phyloP scores from a whole-genome alignment of 2,329 filamentous ascomycete genomes.

The Aspergillus niger region DNA sequence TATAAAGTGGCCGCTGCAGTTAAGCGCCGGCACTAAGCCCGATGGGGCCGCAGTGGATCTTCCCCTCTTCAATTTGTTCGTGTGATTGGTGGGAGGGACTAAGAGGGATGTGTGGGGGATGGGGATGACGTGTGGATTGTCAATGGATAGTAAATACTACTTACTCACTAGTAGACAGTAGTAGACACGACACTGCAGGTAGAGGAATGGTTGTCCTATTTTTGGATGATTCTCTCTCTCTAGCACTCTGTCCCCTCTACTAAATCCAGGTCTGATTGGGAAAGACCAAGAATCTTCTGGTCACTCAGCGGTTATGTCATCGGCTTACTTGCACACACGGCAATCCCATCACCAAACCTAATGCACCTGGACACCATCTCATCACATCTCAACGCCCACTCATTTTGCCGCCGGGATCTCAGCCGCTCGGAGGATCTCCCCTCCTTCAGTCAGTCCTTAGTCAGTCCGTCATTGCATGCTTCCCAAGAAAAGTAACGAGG shows the following conservation, averaged over 20 bases:
- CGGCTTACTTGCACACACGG: neutral
- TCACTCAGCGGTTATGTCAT: conserved; percentile 1
- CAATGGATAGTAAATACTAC: no score
- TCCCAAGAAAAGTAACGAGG: neutral
- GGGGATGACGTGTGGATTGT: neutral
- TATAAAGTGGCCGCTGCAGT: conserved; percentile 8
- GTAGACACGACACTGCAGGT: no score
- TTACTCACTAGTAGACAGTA: no score
- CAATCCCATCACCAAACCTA: conserved; percentile 8
- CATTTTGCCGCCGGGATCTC: conserved; percentile 21
- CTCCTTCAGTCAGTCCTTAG: neutral
- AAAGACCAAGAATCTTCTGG: no score
- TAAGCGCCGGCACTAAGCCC: conserved; percentile 26
- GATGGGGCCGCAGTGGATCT: neutral
- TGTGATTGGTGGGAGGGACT: neutral
- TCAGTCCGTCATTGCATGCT: no score
- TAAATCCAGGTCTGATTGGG: no score
- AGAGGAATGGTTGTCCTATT: neutral
- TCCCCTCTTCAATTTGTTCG: conserved; percentile 1
- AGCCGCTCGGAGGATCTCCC: conserved; percentile 7
- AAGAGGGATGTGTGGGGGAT: conserved; percentile 14
- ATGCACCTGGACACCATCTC: conserved; percentile 14
- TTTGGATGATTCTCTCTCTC: neutral
- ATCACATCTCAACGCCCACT: conserved; percentile 15
- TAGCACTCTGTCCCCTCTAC: no score